Percentiles rank a stretch among this genome's conserved stretches.
Conservation (phyloP, 352 stramenopile genomes). For the Phytophthora rubi region DNA sequence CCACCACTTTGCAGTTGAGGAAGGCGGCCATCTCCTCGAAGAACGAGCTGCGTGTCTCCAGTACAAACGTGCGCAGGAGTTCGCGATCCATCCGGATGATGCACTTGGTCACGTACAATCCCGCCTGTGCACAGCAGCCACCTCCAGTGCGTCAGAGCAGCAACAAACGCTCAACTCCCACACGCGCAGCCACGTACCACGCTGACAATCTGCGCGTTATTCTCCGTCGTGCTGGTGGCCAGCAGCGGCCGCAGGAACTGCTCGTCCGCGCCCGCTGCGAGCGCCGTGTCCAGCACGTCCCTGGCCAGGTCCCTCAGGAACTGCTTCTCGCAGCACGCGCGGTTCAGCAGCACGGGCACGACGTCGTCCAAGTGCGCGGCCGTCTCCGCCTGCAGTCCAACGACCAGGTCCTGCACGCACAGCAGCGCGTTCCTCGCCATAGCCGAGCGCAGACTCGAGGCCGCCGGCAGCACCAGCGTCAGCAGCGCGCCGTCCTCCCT, state of each 20-base stretch:
- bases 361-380: constrained; percentile 47
- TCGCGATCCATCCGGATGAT: constrained; percentile 52
- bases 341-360: constrained; percentile 60
- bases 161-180: background rate
- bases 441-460: constrained; percentile 62
- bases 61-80: constrained; percentile 48
- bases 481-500: constrained; percentile 33
- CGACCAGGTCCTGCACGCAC: constrained; percentile 67
- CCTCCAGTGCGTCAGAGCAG: background rate
- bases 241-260: constrained; percentile 43
- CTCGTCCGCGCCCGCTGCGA: constrained; percentile 37
- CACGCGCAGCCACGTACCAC: constrained; percentile 33
- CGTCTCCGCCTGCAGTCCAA: constrained; percentile 35
- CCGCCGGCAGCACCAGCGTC: constrained; percentile 60
- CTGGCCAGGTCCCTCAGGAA: constrained; percentile 72
- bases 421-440: constrained; percentile 73
- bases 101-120: constrained; percentile 61
- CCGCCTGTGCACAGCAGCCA: constrained; percentile 29
- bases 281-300: constrained; percentile 55
- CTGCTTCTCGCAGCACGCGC: constrained; percentile 72
- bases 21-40: constrained; percentile 63
- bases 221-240: constrained; percentile 40
- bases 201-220: constrained; percentile 57
- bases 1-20: constrained; percentile 73
- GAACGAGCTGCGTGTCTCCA: constrained; percentile 51